Base-by-base conservation (phyloP, 768 basidiomycete genomes). In the Russula virescens region DNA sequence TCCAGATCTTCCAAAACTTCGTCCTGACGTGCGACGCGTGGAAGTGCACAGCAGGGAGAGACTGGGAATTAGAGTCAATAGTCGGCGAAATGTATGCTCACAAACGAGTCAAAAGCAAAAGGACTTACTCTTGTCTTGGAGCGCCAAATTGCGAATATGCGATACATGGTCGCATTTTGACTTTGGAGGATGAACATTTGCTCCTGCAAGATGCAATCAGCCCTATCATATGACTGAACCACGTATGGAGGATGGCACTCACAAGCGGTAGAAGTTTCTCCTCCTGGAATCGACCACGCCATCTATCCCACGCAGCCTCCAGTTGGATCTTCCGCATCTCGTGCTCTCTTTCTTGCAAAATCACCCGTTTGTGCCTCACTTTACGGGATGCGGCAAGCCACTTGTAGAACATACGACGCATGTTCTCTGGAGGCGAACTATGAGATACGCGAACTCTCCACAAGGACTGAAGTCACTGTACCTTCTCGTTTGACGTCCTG, bases 401-500 rank as follows among this genome's bases (percentile, higher is more conserved):
- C 23, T 81, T 84, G 64, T 83, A 75, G 73, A 93, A 90, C 68
- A 83, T 77, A 42, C 83, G 83, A 49, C 84, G 83, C 67, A 86
- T 78, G 59, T 76, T 80, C 71, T 92, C 91, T 92, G 68, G 18
- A 42, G 53, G 34, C n/a, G 40, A 8, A 23, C 21, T 60, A 23
- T 56, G 48, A 38, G 52, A 45, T 25, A 16, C 49, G 31, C 25
- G 35, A 50, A 47, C 25, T 28, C 13, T 2, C 23, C 16, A 35
- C 46, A 28, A 5, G 6, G 2, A 60, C 58, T 49, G 43, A 48
- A 26, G 55, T 62, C 42, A 35, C 63, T 74, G 42, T 68, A 85
- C 91, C 91, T 79, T 91, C 89, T 48, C 81, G 81, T 72, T 89
- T 91, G 49, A 94, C 84, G 63, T 88, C 81, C 60, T 86, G 81